Percentiles rank a stretch among this genome's conserved stretches.
These are phyloP conservation scores for Lactarius vividus DNA, from an alignment of 768 basidiomycete genomes.

Conservation along the genomic window DNA sequence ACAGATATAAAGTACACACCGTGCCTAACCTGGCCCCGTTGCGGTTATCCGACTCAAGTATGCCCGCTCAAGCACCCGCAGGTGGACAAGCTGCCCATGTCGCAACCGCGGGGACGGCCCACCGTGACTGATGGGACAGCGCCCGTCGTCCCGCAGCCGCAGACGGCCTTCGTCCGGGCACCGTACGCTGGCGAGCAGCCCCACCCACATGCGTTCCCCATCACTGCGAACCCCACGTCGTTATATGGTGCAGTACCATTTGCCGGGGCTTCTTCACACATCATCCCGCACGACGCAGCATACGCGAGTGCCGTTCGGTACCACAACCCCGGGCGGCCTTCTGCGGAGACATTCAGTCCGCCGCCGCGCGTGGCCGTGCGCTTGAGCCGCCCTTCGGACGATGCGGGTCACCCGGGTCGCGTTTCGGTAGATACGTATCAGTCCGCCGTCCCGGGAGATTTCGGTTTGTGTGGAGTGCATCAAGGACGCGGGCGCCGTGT, in stretches of 20 bases:
- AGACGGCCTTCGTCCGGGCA: background rate
- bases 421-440: background rate
- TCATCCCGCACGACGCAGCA: constrained; percentile 17
- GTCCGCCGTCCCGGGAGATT: background rate
- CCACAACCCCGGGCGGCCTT: constrained; percentile 3
- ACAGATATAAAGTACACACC: constrained; percentile 20
- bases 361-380: constrained; percentile 6
- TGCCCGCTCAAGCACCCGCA: constrained; percentile 19
- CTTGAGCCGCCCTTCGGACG: constrained; percentile 6
- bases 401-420: background rate
- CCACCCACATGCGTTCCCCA: background rate
- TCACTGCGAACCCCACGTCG: background rate
- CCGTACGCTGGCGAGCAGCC: background rate
- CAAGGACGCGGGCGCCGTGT: constrained; percentile 11
- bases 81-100: background rate
- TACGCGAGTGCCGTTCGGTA: constrained; percentile 13
- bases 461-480: background rate
- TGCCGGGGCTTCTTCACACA: background rate
- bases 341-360: constrained; percentile 4
- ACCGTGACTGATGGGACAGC: no score
- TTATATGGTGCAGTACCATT: background rate
- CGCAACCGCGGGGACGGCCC: background rate
- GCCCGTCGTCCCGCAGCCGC: background rate
- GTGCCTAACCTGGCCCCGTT: constrained; percentile 16
- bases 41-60: constrained; percentile 1